These are phyloP conservation scores for Aspergillus carlsbadensis DNA, from an alignment of 495 filamentous ascomycete genomes.

Conservation along the genomic window DNA sequence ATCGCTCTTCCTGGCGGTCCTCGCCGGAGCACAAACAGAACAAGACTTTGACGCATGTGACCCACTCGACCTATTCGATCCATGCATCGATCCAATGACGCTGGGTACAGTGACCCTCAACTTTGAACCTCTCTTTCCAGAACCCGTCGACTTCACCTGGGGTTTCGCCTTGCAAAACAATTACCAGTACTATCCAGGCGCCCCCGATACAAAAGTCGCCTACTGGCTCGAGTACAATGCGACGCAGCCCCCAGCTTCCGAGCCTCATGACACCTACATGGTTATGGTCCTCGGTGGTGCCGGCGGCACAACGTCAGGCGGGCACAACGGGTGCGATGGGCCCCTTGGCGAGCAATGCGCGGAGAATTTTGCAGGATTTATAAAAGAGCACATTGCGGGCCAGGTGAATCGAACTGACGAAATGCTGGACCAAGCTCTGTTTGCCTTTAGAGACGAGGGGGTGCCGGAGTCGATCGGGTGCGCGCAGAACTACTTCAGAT, in stretches of 20 bases:
- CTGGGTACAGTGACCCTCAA: background rate
- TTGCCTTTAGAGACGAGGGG: background rate
- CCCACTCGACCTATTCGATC: background rate
- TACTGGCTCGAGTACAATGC: background rate
- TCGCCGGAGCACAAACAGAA: too few relatives aligned
- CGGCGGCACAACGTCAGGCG: background rate
- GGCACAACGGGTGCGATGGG: slow-evolving; percentile 1
- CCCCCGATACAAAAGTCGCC: slow-evolving; percentile 1
- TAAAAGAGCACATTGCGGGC: background rate
- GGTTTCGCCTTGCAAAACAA: background rate
- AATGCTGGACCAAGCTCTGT: background rate
- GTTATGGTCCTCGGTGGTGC: background rate
- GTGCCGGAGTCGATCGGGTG: background rate
- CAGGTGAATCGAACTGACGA: background rate
- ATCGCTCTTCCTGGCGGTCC: too few relatives aligned
- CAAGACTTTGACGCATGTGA: too few relatives aligned
- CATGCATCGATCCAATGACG: background rate
- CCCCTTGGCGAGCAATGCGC: background rate
- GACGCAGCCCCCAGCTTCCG: background rate
- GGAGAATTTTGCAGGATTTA: background rate
- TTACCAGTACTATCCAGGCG: background rate
- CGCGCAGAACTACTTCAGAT: background rate
- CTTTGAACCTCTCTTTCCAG: background rate
- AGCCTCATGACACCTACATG: slow-evolving; percentile 1
- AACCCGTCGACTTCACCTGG: background rate